Percentiles rank a stretch among this genome's conserved stretches.
Conservation (phyloP, 139 green algal genomes). For the Diplosphaera chodatii region DNA sequence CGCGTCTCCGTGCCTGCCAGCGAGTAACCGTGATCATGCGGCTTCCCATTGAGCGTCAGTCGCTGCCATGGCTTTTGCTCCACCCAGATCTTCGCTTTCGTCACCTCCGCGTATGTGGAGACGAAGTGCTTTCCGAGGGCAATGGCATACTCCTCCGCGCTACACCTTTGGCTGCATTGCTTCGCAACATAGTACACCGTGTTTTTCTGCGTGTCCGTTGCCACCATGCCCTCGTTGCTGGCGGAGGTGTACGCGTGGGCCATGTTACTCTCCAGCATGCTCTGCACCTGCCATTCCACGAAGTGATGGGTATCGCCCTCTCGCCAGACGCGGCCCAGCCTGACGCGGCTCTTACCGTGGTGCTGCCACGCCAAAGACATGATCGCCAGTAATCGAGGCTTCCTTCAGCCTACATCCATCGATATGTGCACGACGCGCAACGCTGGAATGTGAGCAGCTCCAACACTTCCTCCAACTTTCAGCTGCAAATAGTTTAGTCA, state of each 20-base stretch:
- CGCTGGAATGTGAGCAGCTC: too few relatives aligned
- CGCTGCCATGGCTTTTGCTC: conserved; percentile 83
- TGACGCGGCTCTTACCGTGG: neutral
- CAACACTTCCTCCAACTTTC: too few relatives aligned
- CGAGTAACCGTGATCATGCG: conserved; percentile 76
- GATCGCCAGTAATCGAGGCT: neutral
- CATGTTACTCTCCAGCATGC: conserved; percentile 81
- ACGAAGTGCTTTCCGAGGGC: conserved; percentile 83
- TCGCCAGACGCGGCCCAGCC: neutral
- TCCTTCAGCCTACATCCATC: neutral
- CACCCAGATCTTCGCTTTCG: conserved; percentile 75
- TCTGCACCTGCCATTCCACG: conserved; percentile 75
- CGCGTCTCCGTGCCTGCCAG: conserved; percentile 50
- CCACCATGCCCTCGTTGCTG: conserved; percentile 80
- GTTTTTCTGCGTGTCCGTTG: conserved; percentile 94
- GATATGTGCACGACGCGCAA: too few relatives aligned
- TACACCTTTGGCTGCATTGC: conserved; percentile 45
- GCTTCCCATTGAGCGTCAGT: conserved; percentile 33
- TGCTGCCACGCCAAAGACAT: neutral
- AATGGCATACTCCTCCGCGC: conserved; percentile 81
- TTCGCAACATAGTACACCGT: conserved; percentile 84
- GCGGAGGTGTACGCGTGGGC: conserved; percentile 62
- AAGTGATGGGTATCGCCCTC: neutral
- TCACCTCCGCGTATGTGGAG: conserved; percentile 68
- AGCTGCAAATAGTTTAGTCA: too few relatives aligned